phyloP scores from a whole-genome alignment of 441 rosid species.

The Corymbia calophylla region DNA sequence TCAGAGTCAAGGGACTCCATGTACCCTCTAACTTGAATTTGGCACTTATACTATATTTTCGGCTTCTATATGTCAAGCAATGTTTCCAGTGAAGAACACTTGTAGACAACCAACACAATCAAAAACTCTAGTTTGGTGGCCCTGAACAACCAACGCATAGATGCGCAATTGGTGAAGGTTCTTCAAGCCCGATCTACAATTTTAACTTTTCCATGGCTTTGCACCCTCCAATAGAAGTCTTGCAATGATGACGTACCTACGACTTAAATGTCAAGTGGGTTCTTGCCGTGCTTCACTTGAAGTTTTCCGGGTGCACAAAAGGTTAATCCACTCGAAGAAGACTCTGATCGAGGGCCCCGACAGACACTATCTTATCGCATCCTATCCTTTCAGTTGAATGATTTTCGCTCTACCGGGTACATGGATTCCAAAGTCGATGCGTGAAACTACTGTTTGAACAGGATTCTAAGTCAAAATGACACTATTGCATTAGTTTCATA shows the following conservation, averaged over 20 bases:
- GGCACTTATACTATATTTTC: neutral
- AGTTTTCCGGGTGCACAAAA: neutral
- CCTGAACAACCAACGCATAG: neutral
- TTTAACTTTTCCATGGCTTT: neutral
- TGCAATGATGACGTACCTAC: too few relatives aligned
- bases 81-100: neutral
- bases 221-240: too few relatives aligned
- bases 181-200: neutral
- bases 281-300: neutral
- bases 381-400: neutral
- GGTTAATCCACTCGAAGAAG: neutral
- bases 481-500: too few relatives aligned
- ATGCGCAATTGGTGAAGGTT: neutral
- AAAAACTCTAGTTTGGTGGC: neutral
- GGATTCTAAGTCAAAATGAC: neutral
- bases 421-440: neutral
- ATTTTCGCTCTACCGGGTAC: neutral
- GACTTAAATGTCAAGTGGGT: neutral
- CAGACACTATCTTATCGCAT: neutral
- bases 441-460: neutral
- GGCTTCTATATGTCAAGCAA: neutral
- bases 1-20: neutral
- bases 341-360: neutral
- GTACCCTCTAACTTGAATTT: fast-evolving
- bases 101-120: neutral